Evolutionary conservation across 2,329 filamentous ascomycete genomes (phyloP).

Genomic region (Fusarium sp.): DNA sequence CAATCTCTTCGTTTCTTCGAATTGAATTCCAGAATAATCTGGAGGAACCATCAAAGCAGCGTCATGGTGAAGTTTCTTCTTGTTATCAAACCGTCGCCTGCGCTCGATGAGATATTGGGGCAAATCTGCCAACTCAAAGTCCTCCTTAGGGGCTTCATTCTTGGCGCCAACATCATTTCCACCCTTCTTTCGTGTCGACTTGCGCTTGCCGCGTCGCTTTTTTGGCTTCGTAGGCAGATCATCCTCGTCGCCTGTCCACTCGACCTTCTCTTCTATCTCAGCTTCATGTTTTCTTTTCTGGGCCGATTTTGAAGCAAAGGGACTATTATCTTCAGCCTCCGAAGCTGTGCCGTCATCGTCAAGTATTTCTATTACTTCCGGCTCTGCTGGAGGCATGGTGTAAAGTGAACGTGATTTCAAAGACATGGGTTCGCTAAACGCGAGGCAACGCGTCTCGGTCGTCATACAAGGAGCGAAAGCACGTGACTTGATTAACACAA

Average conservation of each 20-base stretch:
- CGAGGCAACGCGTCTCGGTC: conserved; percentile 26
- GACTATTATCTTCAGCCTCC: conserved; percentile 26
- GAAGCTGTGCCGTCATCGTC: conserved; percentile 43
- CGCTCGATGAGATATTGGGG: conserved; percentile 77
- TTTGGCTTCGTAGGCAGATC: conserved; percentile 68
- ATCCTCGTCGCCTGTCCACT: conserved; percentile 70
- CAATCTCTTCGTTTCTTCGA: conserved; percentile 60
- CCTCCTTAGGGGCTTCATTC: conserved; percentile 53
- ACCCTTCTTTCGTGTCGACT: conserved; percentile 47
- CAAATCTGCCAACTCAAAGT: conserved; percentile 55
- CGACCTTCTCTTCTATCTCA: conserved; percentile 56
- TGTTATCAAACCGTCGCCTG: conserved; percentile 74
- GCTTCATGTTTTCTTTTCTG: conserved; percentile 54
- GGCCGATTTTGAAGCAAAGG: conserved; percentile 10
- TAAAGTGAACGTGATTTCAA: not conserved
- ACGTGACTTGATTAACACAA: conserved; percentile 30
- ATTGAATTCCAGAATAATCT: conserved; percentile 77
- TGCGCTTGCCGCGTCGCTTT: conserved; percentile 47
- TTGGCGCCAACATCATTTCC: conserved; percentile 44
- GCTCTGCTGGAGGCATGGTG: conserved; percentile 26
- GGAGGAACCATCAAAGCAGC: conserved; percentile 82
- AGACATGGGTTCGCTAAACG: conserved; percentile 11
- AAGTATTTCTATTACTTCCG: conserved; percentile 43
- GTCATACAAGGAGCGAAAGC: conserved; percentile 32
- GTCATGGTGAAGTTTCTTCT: conserved; percentile 68